Base-by-base conservation (phyloP, 352 stramenopile genomes). In the Lagenidium giganteum region DNA sequence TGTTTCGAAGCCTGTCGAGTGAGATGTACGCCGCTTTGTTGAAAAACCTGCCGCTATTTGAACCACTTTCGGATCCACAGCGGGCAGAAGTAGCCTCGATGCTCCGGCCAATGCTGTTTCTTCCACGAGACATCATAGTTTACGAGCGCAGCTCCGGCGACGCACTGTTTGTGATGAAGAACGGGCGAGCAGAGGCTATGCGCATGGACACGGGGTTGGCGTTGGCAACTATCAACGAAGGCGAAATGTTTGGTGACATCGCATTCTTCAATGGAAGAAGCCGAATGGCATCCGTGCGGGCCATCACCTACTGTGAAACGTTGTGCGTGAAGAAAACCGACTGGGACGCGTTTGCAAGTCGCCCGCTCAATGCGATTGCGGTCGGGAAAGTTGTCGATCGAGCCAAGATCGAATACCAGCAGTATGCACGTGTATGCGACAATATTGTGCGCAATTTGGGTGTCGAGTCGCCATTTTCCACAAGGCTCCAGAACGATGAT, bases 51-150 rank as follows among this genome's bases (percentile, higher is more conserved):
- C 54, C 54, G 16, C 34, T 65, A 0, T 70, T 65, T 16, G 26
- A 46, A n/a, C 41, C 37, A 2, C 32, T 70, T 4, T 37, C 40
- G 0, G 45, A 54, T 31, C n/a, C 11, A 5, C 60, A 70, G 32
- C 47, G 62, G 16, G 32, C 40, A 8, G 40, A 55, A 20, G 44
- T 70, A 11, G 54, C 53, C 1, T 50, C 54, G 5, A 42, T 51
- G 1, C 57, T 57, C 47, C 39, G 33, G 4, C 48, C 46, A 2
- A 28, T 53, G n/a, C 12, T 70, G 20, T 70, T 54, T 27, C 22
- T 66, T 1, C 61, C 61, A 1, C 34, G 48, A 3, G 61, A 70
- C 20, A 39, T 67, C 13, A 63, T 70, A 23, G 40, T 66, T 14
- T 53, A 47, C 33, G 56, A 66, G 34, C 48, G 54, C 16, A 44